phyloP scores from a whole-genome alignment of 164 flowering plant genomes.

The Piper betle region DNA sequence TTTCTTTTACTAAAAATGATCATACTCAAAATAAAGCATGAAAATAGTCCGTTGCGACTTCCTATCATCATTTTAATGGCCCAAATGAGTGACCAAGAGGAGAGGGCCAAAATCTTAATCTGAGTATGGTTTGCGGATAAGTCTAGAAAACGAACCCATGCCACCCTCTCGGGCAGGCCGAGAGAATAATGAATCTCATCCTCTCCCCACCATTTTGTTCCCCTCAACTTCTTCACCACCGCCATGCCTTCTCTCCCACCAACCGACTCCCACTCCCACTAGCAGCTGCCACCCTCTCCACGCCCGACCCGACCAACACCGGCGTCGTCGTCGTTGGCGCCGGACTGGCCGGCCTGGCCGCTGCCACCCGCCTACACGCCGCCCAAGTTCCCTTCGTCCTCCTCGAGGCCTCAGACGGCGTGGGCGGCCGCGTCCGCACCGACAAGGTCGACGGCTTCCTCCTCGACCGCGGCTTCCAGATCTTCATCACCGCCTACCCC shows the following conservation, averaged over 20 bases:
- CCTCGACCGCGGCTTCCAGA: constrained; percentile 91
- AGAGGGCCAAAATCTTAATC: not conserved
- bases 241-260: not conserved
- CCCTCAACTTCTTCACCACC: not conserved
- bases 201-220: not conserved
- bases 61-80: too few relatives aligned
- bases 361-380: constrained; percentile 60
- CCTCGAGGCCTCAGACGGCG: constrained; percentile 73
- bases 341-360: constrained; percentile 90
- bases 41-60: too few relatives aligned
- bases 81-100: too few relatives aligned
- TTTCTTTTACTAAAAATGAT: too few relatives aligned
- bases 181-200: constrained; percentile 1
- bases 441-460: constrained; percentile 68
- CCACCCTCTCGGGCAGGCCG: not conserved
- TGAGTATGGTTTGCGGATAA: not conserved
- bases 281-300: constrained; percentile 7
- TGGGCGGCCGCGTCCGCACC: constrained; percentile 89
- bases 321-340: constrained; percentile 67
- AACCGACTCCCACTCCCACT: not conserved
- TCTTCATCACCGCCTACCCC: constrained; percentile 92
- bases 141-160: not conserved
- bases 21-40: too few relatives aligned
- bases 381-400: constrained; percentile 58
- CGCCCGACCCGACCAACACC: constrained; percentile 13